Base-by-base conservation (phyloP, 2,329 filamentous ascomycete species). In the Hymenoscyphus repandus region DNA sequence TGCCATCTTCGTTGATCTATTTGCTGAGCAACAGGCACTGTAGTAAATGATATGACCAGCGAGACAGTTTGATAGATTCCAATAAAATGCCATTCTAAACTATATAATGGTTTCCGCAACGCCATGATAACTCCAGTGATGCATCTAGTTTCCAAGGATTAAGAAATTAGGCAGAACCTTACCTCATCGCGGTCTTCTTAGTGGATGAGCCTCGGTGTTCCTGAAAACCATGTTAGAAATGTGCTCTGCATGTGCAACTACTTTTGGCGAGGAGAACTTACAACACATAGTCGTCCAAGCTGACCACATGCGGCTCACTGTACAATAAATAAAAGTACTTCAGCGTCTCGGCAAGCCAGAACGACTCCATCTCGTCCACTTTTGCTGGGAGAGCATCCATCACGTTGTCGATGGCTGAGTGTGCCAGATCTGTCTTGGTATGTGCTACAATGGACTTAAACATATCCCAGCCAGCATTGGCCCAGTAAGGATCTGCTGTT, bases 261-360 rank as follows among this genome's bases (percentile, higher is more conserved):
- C 10, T 20, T 13, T 30, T 12, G 7, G 6, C 20, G 37, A 11
- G 9, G 32, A 49, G 40, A 11, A 54, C 56, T 55, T 32, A 56
- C 54, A 77, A 61, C 33, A 85, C 79, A 68, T 74, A 85, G 12
- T 83, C 74, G 67, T 86, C 82, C 61, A 86, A 65, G 64, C 74
- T 82, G 17, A 83, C 68, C 22, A 77, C 60, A 20, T 72, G 70
- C 2, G 76, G 74, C 43, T 82, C 62, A 20, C 58, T 57, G 37
- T 64, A 69, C 6, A 78, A 74, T 57, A 85, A 58, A 65, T 82
- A 86, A 20, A 74, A 71, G 60, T 86, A 85, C 68, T 86, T 86
- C 62, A 86, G 58, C 46, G 82, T 79, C 65, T 86, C 82, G 0
- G 82, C 83, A 60, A 85, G 80, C 67, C 83, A 75, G 64, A 84